Evolutionary conservation across 768 basidiomycete species (phyloP).

Genomic region (Boletus sensibilis): DNA sequence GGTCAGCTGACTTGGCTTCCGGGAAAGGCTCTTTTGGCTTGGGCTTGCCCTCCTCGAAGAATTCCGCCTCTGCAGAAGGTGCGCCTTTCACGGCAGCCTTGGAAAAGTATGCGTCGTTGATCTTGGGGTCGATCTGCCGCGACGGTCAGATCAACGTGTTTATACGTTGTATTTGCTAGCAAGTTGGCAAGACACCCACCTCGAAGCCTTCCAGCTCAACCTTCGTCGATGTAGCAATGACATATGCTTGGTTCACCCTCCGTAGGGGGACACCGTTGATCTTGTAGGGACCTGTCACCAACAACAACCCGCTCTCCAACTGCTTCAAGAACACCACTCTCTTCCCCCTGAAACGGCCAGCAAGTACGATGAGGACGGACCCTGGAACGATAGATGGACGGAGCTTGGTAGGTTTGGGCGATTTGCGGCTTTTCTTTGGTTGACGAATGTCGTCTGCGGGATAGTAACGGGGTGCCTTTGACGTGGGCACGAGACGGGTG

Average conservation of each 20-base stretch:
- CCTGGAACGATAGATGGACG: conserved; percentile 91
- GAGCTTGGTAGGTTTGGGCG: conserved; percentile 71
- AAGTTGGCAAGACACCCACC: conserved; percentile 46
- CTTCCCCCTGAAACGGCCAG: conserved; percentile 97
- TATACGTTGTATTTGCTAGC: background rate
- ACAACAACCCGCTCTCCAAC: conserved; percentile 83
- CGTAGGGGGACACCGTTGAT: conserved; percentile 97
- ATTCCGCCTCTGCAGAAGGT: conserved; percentile 90
- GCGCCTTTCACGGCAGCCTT: conserved; percentile 71
- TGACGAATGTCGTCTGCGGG: conserved; percentile 90
- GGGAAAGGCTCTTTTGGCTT: conserved; percentile 86
- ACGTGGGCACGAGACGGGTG: conserved; percentile 81
- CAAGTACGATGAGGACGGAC: conserved; percentile 92
- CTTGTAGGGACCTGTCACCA: conserved; percentile 98
- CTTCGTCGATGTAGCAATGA: conserved; percentile 96
- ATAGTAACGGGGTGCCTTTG: conserved; percentile 89
- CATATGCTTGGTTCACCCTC: conserved; percentile 98
- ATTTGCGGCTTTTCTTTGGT: conserved; percentile 92
- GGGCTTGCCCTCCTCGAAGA: conserved; percentile 92
- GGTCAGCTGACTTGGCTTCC: conserved; percentile 83
- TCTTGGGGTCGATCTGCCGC: conserved; percentile 75
- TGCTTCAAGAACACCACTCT: conserved; percentile 98
- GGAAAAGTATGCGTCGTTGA: conserved; percentile 93
- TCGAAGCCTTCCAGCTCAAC: conserved; percentile 73
- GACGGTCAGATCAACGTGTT: conserved; percentile 2